Base-by-base conservation (phyloP, 768 basidiomycete species). In the Rhizopogon vinicolor region DNA sequence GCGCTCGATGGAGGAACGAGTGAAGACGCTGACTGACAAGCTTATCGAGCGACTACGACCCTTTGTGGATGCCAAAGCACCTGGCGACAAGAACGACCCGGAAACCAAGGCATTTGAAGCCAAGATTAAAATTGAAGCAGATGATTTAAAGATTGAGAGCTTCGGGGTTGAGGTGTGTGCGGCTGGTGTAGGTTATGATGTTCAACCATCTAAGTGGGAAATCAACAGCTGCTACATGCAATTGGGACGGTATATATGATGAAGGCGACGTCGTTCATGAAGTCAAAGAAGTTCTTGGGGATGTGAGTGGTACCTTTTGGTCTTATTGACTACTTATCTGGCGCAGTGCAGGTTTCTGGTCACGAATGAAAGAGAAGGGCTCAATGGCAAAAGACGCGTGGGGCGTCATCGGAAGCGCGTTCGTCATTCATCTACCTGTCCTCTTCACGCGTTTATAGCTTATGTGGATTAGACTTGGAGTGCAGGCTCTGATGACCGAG, bases 371-470 rank as follows among this genome's bases (percentile, higher is more conserved):
- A 73, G 97, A 99, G 73, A 95, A 94, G 70, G 93, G 93, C 5
- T 72, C 90, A 0, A 78, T 95, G 51, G 89, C 94, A 28, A 98
- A 98, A 71, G 97, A 99, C 61, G 91, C 94, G 0, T 98, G 93
- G 89, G 94, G 93, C 14, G 89, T 98, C 57, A 89, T 98, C 57
- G 91, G 93, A 37, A 93, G 91, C 78, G 96, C 96, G 86, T 94
- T 72, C 74, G 92, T 78, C 31, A 57, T 41, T 56, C 41, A 56
- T 51, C 53, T 51, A 18, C 53, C 46, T 13, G 41, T 37, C 46
- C 35, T 58, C 22, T 52, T 35, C 13, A 25, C 18, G 35, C 19
- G 14, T 25, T 49, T 19, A 49, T 35, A 16, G 60, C 79, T 85
- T 52, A 75, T 33, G 25, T 28, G 28, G 13, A 58, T 40, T 44